Conservation (phyloP, 495 filamentous ascomycete genomes). For the Friedmanniomyces simplex region DNA sequence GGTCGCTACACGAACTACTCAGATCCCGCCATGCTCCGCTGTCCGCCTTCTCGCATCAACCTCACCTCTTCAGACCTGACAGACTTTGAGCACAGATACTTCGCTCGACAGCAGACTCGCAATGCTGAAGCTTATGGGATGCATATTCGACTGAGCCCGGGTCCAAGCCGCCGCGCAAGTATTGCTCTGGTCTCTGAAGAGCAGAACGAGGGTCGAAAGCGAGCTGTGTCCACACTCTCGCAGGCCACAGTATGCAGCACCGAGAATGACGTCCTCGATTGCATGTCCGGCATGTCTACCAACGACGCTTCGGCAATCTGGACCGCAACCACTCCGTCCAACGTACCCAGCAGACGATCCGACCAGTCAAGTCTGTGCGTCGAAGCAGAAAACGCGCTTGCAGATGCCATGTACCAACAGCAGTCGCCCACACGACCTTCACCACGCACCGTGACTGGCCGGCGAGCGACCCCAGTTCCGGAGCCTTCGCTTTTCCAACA, state of each 20-base stretch:
- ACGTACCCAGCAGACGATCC: not conserved
- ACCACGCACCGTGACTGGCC: not conserved
- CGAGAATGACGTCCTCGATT: not conserved
- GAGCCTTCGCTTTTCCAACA: not conserved
- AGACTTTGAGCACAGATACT: slow-evolving; percentile 10
- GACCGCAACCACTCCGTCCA: not conserved
- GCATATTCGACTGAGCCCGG: slow-evolving; percentile 13
- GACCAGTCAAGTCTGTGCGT: not conserved
- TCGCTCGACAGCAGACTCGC: slow-evolving; percentile 4
- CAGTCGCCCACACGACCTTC: not conserved
- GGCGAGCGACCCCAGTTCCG: not conserved
- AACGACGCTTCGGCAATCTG: not conserved
- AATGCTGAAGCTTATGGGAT: not conserved
- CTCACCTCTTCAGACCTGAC: slow-evolving; percentile 12
- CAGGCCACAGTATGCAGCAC: slow-evolving; percentile 6
- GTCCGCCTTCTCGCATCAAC: slow-evolving; percentile 10
- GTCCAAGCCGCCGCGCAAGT: slow-evolving; percentile 3
- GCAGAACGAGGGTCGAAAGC: slow-evolving; percentile 4
- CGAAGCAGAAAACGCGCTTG: not conserved
- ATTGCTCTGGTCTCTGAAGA: slow-evolving; percentile 1
- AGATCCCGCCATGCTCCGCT: slow-evolving; percentile 12
- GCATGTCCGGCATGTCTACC: not conserved
- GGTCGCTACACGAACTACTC: too few relatives aligned
- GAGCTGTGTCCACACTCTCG: slow-evolving; percentile 3
- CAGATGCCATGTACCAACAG: not conserved